A percentile compares a stretch with the other conserved stretches of the same genome.
Evolutionary conservation across 495 filamentous ascomycete genomes (phyloP).

Genomic region (Cercophora newfieldiana): DNA sequence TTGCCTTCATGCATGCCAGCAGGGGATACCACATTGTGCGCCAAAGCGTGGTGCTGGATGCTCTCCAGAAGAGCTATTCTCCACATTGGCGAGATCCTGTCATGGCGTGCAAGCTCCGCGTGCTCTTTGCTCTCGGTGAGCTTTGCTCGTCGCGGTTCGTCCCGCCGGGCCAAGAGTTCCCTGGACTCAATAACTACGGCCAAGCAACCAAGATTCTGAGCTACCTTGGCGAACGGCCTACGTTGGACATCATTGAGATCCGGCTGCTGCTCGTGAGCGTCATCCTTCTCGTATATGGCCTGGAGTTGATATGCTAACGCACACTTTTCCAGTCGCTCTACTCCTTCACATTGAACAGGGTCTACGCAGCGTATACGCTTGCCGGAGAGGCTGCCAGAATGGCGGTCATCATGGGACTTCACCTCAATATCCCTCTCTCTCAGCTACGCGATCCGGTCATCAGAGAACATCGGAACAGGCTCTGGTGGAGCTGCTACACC

Average conservation of each 20-base stretch:
- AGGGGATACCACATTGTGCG: slow-evolving; percentile 10
- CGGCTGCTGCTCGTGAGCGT: slow-evolving; percentile 1
- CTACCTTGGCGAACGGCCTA: slow-evolving; percentile 10
- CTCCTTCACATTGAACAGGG: slow-evolving; percentile 15
- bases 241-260: slow-evolving; percentile 14
- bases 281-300: too few species aligned
- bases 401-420: slow-evolving; percentile 8
- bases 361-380: slow-evolving; percentile 8
- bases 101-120: slow-evolving; percentile 12
- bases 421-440: slow-evolving; percentile 5
- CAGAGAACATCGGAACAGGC: slow-evolving; percentile 7
- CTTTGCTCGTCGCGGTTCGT: slow-evolving; percentile 13
- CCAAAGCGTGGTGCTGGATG: slow-evolving; percentile 1
- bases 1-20: slow-evolving; percentile 13
- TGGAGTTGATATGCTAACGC: neutral
- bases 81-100: slow-evolving; percentile 13
- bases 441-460: neutral
- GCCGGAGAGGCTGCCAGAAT: neutral
- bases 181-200: neutral
- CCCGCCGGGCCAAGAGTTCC: slow-evolving; percentile 10
- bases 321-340: neutral
- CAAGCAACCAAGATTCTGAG: slow-evolving; percentile 7
- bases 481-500: slow-evolving; percentile 12
- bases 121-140: slow-evolving; percentile 9
- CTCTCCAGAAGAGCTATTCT: neutral